phyloP scores from a whole-genome alignment of 2,329 filamentous ascomycete species.

The Elsinoe australis region DNA sequence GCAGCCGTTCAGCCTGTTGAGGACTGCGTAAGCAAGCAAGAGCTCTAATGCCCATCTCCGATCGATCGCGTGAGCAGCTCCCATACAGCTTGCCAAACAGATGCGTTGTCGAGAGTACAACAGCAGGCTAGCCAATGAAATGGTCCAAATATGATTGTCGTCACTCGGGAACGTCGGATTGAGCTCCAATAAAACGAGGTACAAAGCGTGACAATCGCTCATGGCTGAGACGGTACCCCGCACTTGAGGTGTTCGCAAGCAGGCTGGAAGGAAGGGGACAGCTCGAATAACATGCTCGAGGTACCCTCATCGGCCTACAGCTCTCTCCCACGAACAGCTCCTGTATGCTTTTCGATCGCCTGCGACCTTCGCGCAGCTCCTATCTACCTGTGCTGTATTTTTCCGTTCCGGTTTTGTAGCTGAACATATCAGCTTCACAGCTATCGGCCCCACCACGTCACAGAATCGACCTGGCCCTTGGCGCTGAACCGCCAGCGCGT shows the following conservation, averaged over 20 bases:
- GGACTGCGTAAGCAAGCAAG: neutral
- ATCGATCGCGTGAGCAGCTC: conserved; percentile 9
- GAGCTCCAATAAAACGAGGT: conserved; percentile 14
- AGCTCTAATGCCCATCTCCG: conserved; percentile 6
- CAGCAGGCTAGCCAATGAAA: neutral
- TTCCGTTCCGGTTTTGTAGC: conserved; percentile 5
- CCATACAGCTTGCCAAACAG: neutral
- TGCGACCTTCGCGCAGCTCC: conserved; percentile 6
- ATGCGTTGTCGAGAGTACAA: conserved; percentile 11
- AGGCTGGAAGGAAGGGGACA: neutral
- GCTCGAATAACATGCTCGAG: conserved; percentile 11
- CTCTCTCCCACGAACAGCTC: conserved; percentile 5
- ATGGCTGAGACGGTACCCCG: conserved; percentile 14
- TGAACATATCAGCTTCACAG: neutral
- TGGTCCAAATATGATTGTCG: neutral
- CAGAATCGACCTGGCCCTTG: conserved; percentile 10
- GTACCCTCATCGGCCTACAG: conserved; percentile 3
- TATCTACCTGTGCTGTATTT: neutral
- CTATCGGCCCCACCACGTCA: conserved; percentile 12
- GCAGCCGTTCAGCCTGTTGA: conserved; percentile 5
- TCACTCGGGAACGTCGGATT: conserved; percentile 13
- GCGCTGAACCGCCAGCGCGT: conserved; percentile 7
- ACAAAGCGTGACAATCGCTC: neutral
- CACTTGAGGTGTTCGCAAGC: conserved; percentile 5
- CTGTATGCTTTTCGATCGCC: conserved; percentile 14